A percentile compares a stretch with the other conserved stretches of the same genome.
phyloP scores from a whole-genome alignment of 176 grass and related monocot species.

The Raddia distichophylla region DNA sequence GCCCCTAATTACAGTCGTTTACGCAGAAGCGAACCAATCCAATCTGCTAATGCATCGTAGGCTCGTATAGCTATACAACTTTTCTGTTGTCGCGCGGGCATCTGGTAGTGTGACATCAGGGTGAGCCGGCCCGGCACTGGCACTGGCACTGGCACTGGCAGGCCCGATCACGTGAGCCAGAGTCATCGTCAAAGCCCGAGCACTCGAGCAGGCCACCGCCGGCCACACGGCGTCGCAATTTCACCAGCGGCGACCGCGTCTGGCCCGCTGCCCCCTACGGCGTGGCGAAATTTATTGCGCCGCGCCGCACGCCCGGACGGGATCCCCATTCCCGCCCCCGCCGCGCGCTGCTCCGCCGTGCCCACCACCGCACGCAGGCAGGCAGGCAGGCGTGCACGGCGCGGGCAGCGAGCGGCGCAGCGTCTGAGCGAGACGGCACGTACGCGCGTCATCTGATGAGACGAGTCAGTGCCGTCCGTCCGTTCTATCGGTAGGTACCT shows the following conservation, averaged over 20 bases:
- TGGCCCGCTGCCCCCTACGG: conserved; percentile 11
- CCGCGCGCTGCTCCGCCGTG: not conserved
- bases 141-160: not conserved
- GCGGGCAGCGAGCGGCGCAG: not conserved
- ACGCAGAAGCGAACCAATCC: too few relatives aligned
- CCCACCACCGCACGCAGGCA: not conserved
- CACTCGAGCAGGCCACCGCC: not conserved
- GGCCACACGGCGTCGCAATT: not conserved
- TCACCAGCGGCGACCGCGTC: not conserved
- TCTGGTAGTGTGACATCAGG: conserved; percentile 22
- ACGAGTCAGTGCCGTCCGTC: not conserved
- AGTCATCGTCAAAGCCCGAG: not conserved
- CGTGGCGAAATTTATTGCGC: conserved; percentile 19
- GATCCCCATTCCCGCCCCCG: not conserved
- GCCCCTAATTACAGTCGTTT: too few relatives aligned
- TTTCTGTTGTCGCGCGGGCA: too few relatives aligned
- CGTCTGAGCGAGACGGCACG: not conserved
- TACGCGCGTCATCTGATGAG: conserved; percentile 31
- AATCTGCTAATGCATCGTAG: too few relatives aligned
- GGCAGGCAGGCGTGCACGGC: not conserved
- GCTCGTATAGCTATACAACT: too few relatives aligned
- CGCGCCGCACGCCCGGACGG: not conserved
- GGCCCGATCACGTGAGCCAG: conserved; percentile 35
- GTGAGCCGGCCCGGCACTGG: not conserved
- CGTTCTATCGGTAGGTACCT: not conserved